Percentiles rank a stretch among this genome's conserved stretches.
These are phyloP conservation scores for Leccinum holopus DNA, from an alignment of 1,284 basidiomycete genomes.

Conservation along the genomic window DNA sequence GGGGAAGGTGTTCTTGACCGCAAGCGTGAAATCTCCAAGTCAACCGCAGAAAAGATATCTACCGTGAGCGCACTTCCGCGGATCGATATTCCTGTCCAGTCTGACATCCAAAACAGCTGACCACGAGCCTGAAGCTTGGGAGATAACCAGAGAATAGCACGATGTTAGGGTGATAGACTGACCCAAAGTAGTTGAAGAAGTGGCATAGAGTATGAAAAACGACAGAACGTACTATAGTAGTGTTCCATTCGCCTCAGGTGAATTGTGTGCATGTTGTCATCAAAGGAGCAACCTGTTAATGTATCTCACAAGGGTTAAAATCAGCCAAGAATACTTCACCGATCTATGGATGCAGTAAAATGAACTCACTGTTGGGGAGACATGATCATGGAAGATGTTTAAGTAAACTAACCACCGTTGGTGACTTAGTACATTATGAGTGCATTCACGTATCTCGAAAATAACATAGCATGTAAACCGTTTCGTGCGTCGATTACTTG, in stretches of 20 bases:
- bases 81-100: neutral
- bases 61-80: neutral
- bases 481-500: no score
- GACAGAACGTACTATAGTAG: neutral
- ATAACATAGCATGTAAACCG: no score
- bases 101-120: neutral
- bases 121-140: neutral
- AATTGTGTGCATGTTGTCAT: no score
- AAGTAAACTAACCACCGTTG: no score
- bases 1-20: neutral
- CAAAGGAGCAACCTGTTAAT: no score
- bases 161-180: neutral
- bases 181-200: neutral
- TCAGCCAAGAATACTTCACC: no score
- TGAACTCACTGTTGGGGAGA: neutral
- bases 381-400: no score
- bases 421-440: no score
- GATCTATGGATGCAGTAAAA: no score
- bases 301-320: no score
- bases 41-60: neutral
- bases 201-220: neutral
- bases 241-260: no score
- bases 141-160: neutral
- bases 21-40: neutral
- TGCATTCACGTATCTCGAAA: no score